Conservation (phyloP, 805 yeast species). For the Tetrapisispora taiwanensis region DNA sequence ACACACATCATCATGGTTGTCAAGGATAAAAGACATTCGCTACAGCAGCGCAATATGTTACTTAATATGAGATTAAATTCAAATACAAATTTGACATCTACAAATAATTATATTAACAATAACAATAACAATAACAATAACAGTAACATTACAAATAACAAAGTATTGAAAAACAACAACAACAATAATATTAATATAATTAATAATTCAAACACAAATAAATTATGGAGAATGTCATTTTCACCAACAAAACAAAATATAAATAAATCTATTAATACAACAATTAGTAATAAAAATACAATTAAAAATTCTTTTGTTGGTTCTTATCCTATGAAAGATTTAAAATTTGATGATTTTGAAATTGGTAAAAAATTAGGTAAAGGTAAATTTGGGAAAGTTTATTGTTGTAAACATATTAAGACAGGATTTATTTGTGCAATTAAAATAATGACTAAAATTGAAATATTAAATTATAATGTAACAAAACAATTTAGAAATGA, state of each 20-base stretch:
- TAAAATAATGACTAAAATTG: constrained; percentile 82
- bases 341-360: constrained; percentile 52
- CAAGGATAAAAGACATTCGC: constrained; percentile 13
- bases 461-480: constrained; percentile 60
- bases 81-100: background rate
- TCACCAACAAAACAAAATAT: constrained; percentile 5
- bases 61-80: constrained; percentile 17
- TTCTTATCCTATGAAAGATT: constrained; percentile 2
- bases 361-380: constrained; percentile 81
- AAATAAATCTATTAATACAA: background rate
- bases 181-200: background rate
- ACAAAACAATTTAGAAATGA: constrained; percentile 84
- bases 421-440: constrained; percentile 81
- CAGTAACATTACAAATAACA: background rate
- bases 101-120: background rate
- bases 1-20: constrained; percentile 1
- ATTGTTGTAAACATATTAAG: constrained; percentile 67
- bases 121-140: background rate
- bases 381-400: constrained; percentile 89
- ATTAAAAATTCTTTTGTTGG: background rate
- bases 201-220: background rate
- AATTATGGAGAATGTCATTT: constrained; percentile 13
- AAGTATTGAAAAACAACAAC: background rate
- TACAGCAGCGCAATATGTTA: constrained; percentile 18
- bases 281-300: too few species aligned